phyloP scores from a whole-genome alignment of 805 yeast genomes.

The Starmera dryadoides region DNA sequence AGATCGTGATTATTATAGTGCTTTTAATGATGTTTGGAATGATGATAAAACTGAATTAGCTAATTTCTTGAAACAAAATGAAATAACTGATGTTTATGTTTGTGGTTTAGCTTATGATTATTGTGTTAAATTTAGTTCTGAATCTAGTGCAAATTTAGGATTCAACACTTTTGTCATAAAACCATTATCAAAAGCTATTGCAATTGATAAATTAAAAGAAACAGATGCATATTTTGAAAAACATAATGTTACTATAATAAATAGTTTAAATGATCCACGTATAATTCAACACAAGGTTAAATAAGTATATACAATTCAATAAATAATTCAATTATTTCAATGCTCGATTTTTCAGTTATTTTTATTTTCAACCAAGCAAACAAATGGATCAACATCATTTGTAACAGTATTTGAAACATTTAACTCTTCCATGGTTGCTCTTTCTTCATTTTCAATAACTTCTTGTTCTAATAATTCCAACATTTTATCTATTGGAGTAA shows the following conservation, averaged over 20 bases:
- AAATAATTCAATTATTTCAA: too few relatives aligned
- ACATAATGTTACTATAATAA: conserved; percentile 26
- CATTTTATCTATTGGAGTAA: background rate
- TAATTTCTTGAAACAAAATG: conserved; percentile 33
- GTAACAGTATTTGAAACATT: background rate
- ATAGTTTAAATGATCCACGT: conserved; percentile 3
- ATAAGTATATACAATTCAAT: too few relatives aligned
- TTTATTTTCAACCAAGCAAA: background rate
- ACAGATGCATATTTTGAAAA: conserved; percentile 27
- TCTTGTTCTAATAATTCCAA: background rate
- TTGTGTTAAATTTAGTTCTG: conserved; percentile 75
- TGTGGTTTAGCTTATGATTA: conserved; percentile 85
- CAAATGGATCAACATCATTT: background rate
- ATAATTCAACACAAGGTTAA: background rate
- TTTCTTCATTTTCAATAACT: background rate
- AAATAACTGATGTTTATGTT: conserved; percentile 54
- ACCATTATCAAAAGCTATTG: conserved; percentile 51
- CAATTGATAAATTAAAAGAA: conserved; percentile 29
- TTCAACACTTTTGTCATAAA: conserved; percentile 56
- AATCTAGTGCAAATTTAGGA: conserved; percentile 58
- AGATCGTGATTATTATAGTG: conserved; percentile 83
- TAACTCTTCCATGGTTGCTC: background rate
- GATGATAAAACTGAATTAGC: conserved; percentile 62
- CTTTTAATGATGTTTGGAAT: conserved; percentile 77
- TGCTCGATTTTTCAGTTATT: too few relatives aligned